Evolutionary conservation across 169 alveolate genomes (phyloP).

Genomic region (Plasmodium cynomolgi): DNA sequence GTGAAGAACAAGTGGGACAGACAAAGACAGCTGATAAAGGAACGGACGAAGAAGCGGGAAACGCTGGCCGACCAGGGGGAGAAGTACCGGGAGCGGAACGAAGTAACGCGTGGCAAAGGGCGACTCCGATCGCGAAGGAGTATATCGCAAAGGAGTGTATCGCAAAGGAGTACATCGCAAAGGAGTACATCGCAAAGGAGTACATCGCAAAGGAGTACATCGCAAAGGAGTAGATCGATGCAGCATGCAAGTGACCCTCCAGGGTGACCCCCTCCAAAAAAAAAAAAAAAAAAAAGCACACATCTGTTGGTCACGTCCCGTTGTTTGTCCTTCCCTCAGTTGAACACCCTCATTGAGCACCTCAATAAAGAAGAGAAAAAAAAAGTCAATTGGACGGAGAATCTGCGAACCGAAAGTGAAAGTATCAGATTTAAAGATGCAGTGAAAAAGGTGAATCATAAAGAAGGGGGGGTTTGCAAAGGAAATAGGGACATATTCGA

Average conservation of each 20-base stretch:
- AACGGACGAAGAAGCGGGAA: conserved; percentile 45
- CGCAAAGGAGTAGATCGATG: not conserved
- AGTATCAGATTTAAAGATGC: conserved; percentile 42
- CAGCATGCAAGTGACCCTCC: not conserved
- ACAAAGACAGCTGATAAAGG: conserved; percentile 21
- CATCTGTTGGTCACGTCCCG: not conserved
- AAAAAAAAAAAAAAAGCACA: no score
- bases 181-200: not conserved
- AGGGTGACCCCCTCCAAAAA: not conserved
- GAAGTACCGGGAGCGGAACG: conserved; percentile 43
- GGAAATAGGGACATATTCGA: conserved; percentile 8
- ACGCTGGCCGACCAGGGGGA: conserved; percentile 72
- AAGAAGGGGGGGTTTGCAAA: not conserved
- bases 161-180: not conserved
- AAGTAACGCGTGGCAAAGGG: not conserved
- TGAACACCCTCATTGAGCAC: conserved; percentile 43
- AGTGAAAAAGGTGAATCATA: not conserved
- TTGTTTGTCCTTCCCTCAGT: not conserved
- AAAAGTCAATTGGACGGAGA: conserved; percentile 51
- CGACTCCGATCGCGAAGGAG: not conserved
- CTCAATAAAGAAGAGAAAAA: conserved; percentile 54
- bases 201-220: not conserved
- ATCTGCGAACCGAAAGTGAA: conserved; percentile 8
- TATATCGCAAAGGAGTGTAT: no score
- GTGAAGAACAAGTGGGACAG: conserved; percentile 29